Percentiles rank a stretch among this genome's conserved stretches.
Evolutionary conservation across 1,284 basidiomycete genomes (phyloP).

Genomic region (Anthracocystis walkeri): DNA sequence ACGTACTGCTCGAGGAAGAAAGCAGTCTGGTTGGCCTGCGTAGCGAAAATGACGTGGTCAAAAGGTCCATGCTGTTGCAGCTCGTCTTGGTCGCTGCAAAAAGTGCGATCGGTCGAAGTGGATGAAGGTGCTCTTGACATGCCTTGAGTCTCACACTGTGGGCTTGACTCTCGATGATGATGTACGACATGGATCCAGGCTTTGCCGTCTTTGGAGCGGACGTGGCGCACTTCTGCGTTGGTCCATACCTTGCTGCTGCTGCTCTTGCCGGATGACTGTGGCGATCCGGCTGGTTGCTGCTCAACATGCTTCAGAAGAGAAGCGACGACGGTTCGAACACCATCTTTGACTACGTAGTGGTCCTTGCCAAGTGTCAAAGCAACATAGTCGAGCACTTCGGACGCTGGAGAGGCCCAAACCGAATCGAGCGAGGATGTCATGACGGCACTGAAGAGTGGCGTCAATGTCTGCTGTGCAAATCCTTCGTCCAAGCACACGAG

Average conservation of each 20-base stretch:
- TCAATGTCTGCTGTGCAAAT: conserved; percentile 54
- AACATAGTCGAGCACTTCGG: conserved; percentile 66
- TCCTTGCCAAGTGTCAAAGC: conserved; percentile 58
- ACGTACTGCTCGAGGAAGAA: conserved; percentile 42
- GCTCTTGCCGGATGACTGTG: neutral
- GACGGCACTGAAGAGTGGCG: conserved; percentile 61
- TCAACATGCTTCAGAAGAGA: conserved; percentile 43
- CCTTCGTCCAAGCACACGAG: conserved; percentile 13
- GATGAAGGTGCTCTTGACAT: conserved; percentile 13
- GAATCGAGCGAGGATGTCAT: conserved; percentile 54
- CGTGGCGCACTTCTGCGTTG: conserved; percentile 16
- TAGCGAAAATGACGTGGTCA: conserved; percentile 65
- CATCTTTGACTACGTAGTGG: conserved; percentile 64
- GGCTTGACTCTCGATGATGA: neutral
- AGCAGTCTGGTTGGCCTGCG: conserved; percentile 63
- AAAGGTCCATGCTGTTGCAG: conserved; percentile 44
- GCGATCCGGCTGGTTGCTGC: neutral
- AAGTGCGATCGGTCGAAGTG: conserved; percentile 10
- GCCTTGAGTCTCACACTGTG: neutral
- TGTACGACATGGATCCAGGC: conserved; percentile 29
- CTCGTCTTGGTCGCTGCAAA: conserved; percentile 3
- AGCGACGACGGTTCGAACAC: conserved; percentile 60
- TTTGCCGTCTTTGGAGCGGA: conserved; percentile 6
- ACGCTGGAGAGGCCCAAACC: conserved; percentile 53
- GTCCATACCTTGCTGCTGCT: conserved; percentile 30